Evolutionary conservation across 805 yeast genomes (phyloP).

Genomic region (Peterozyma xylosa): DNA sequence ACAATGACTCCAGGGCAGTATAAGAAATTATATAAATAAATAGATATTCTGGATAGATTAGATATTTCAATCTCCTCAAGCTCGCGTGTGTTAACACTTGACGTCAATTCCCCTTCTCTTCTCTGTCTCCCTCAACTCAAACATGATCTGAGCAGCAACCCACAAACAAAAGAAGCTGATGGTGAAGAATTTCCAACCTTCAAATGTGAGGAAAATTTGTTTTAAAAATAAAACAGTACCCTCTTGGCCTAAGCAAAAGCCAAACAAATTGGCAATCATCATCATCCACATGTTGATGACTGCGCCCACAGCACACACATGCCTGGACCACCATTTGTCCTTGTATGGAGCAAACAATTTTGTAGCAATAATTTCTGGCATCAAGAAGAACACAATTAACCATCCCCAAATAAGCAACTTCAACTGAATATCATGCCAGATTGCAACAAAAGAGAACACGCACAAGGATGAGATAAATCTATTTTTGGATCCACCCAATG

Average conservation of each 20-base stretch:
- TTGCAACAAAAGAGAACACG: conserved; percentile 91
- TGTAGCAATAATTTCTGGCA: conserved; percentile 77
- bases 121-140: conserved; percentile 83
- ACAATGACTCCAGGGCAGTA: conserved; percentile 71
- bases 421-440: conserved; percentile 97
- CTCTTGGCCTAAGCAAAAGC: conserved; percentile 88
- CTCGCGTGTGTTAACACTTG: conserved; percentile 46
- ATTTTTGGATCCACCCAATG: conserved; percentile 76
- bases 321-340: conserved; percentile 63
- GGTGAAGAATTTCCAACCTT: conserved; percentile 60
- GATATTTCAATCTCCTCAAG: background rate
- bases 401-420: conserved; percentile 92
- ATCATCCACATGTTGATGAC: conserved; percentile 91
- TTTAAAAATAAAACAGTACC: conserved; percentile 62
- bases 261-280: conserved; percentile 94
- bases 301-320: conserved; percentile 80
- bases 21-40: conserved; percentile 37
- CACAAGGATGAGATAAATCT: conserved; percentile 71
- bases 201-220: conserved; percentile 65
- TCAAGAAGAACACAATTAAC: conserved; percentile 76
- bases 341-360: conserved; percentile 17
- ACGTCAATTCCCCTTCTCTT: conserved; percentile 76
- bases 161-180: conserved; percentile 61
- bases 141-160: conserved; percentile 89
- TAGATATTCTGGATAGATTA: background rate